Base-by-base conservation (phyloP, 179 eudicot genomes). In the Pouteria campechiana region DNA sequence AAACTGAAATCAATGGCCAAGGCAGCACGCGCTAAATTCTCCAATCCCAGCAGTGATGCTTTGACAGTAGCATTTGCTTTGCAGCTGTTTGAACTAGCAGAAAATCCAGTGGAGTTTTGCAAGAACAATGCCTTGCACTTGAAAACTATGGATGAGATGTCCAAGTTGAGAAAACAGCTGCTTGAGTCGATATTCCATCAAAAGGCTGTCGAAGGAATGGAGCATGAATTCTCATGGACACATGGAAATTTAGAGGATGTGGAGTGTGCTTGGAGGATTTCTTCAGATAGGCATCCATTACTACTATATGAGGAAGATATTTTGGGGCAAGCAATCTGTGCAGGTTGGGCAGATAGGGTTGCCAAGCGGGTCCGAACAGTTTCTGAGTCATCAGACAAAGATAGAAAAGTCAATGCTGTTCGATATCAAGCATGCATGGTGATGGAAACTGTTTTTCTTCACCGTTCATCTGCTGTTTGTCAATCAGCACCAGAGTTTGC, bases 321-420 rank as follows among this genome's bases (percentile, higher is more conserved):
- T 32, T 50, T 92, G 56, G 71, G 95, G 32, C 88, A 71, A 64
- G 88, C 99, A 35, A 87, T 92, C 35, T 92, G 94, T 69, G 82
- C 89, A 23, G 96, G 99, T 43, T 92, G 96, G 99, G 93, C 80
- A 14, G 96, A 87, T 59, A 73, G 89, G 66, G 85, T 87, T 50
- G 99, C 96, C 23, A 87, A 65, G 56, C 82, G 80, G 28, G 41
- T 60, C 1, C 74, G 52, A 61, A 63, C 61, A 27, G 48, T 41
- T 24, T 52, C 56, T 35, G 39, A 23, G 22, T 41, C 25, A 17
- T 37, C 65, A 0, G 76, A 75, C 21, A 74, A 50, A 41, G 99
- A 71, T 8, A 64, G 52, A 50, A 79, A 70, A 54, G 73, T 69
- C 24, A 70, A 65, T 31, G 83, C 88, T 15, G 63, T 47, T 44